Base-by-base conservation (phyloP, 2,329 filamentous ascomycete genomes). In the Lasiodiplodia sp. region DNA sequence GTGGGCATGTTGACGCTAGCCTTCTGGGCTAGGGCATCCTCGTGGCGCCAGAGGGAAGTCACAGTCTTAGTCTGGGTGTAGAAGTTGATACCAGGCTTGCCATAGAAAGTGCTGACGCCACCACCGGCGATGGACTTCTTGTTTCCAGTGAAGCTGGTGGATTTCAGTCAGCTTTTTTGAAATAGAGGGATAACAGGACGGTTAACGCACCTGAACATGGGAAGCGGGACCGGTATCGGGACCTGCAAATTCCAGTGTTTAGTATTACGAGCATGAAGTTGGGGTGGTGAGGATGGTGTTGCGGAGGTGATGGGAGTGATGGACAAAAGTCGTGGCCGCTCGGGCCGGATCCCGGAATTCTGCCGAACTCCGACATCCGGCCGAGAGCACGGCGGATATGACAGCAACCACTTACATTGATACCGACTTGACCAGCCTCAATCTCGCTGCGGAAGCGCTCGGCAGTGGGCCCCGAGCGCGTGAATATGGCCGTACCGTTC, bases 11-110 rank as follows among this genome's bases (percentile, higher is more conserved):
- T 87, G 12, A 96, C 93, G 75, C 90, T 89, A 18, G 94, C 94
- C 87, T 94, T 95, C 73, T 90, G 92, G 67, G 89, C 90, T 60
- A 96, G 87, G 0, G 93, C 94, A 83, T 97, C 94, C 76, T 94
- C 90, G 70, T 87, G 89, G 76, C 89, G 89, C 96, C 96, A 99
- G 79, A 96, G 83, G 73, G 93, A 91, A 66, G 96, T 99, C 60
- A 99, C 96, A 2, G 96, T 99, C 92, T 99, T 98, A 78, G 92
- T 88, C 83, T 98, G 96, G 3, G 96, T 99, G 82, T 97, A 98
- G 79, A 99, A 99, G 78, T 92, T 90, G 78, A 99, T 82, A 28
- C 95, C 96, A 0, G 94, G 93, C 81, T 92, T 92, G 73, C 96
- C 96, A 82, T 99, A 99, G 80, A 99, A 98, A 18, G 94, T 97